phyloP scores from a whole-genome alignment of 1,284 basidiomycete species.

The Malassezia dermatis region DNA sequence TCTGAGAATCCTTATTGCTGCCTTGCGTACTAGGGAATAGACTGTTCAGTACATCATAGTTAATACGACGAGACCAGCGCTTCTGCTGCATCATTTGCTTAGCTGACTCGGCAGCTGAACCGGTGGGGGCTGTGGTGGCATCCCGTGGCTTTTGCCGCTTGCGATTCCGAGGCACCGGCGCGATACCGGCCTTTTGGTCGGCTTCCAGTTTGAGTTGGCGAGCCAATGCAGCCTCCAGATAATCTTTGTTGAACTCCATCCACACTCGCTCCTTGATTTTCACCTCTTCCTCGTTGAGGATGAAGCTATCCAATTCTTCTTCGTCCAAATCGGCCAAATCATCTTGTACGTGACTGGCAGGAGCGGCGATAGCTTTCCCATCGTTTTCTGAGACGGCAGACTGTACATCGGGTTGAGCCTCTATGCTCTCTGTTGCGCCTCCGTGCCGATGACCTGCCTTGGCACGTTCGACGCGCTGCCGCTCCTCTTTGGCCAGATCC shows the following conservation, averaged over 20 bases:
- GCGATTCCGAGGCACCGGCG: constrained; percentile 26
- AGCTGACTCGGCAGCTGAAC: constrained; percentile 40
- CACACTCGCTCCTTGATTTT: constrained; percentile 85
- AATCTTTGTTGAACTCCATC: constrained; percentile 91
- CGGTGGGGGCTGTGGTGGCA: constrained; percentile 32
- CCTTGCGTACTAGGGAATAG: constrained; percentile 22
- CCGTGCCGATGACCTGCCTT: constrained; percentile 17
- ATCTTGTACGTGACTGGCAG: constrained; percentile 13
- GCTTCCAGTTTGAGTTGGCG: constrained; percentile 44
- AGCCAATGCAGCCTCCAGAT: constrained; percentile 60
- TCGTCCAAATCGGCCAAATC: constrained; percentile 59
- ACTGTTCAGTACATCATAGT: constrained; percentile 43
- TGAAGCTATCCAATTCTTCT: constrained; percentile 72
- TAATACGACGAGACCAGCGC: constrained; percentile 42
- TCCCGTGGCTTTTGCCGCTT: constrained; percentile 39
- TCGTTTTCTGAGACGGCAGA: neutral
- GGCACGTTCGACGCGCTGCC: constrained; percentile 27
- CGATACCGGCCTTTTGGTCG: constrained; percentile 41
- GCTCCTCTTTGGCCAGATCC: constrained; percentile 29
- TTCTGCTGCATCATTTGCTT: constrained; percentile 45
- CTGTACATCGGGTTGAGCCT: neutral
- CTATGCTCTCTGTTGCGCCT: constrained; percentile 13
- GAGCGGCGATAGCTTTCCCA: neutral
- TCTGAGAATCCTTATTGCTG: constrained; percentile 17
- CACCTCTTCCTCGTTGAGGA: constrained; percentile 74